Base-by-base conservation (phyloP, 1,284 basidiomycete genomes). In the Abortiporus biennis region DNA sequence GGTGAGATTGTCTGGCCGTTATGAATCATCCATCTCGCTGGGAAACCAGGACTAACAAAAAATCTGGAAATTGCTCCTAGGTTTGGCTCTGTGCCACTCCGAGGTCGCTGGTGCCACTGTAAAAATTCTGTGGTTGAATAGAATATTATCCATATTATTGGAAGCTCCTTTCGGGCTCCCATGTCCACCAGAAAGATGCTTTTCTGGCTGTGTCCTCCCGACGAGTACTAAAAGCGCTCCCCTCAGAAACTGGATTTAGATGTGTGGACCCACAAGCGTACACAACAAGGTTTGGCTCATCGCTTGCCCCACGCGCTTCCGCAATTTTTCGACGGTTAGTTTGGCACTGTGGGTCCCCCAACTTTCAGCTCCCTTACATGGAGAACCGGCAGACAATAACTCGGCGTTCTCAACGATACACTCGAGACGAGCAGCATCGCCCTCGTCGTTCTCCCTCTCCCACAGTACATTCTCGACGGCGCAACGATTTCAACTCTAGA, bases 281-380 rank as follows among this genome's bases (percentile, higher is more conserved):
- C 29, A 43, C 42, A 43, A 32, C 24, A 17, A 23, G 35, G 34
- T 21, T 37, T 43, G 35, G 23, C 35, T 36, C 17, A 20, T 19
- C 36, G 35, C 42, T 12, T 21, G 25, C 36, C 23, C 22, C 36
- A 38, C 25, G 29, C 27, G 38, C 35, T 30, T 38, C 42, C 34
- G 31, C 36, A 29, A 23, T 31, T 43, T 37, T 20, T 20, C 42
- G 42, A 43, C 42, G 20, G 37, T 22, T 19, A 43, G 27, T 43
- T 43, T 43, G 36, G 35, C 22, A n/a, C 23, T 43, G 42, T 43
- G 42, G 42, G 42, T 43, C 42, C 42, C 29, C n/a, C n/a, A n/a
- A n/a, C n/a, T n/a, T n/a, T n/a, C n/a, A n/a, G n/a, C 25, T 13
- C 37, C 15, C 20, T 29, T 24, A 21, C 21, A 38, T 25, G 20